phyloP scores from a whole-genome alignment of 2,329 filamentous ascomycete genomes.

The Fusarium drepaniforme region DNA sequence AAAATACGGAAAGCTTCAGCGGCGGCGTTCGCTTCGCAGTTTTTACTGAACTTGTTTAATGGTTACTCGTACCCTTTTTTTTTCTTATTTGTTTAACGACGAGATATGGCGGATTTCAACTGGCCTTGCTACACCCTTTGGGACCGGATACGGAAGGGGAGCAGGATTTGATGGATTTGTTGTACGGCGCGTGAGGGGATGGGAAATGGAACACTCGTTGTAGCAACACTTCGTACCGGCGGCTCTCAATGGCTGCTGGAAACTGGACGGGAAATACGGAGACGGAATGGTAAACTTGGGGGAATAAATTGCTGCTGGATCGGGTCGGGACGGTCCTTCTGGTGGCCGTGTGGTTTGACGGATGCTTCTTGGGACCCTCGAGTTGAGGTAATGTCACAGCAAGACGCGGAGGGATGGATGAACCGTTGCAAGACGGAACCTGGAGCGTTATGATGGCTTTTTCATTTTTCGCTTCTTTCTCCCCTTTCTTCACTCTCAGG shows the following conservation, averaged over 20 bases:
- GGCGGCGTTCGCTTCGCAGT: constrained; percentile 36
- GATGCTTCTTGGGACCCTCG: not conserved
- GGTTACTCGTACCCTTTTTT: constrained; percentile 22
- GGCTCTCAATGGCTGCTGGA: constrained; percentile 12
- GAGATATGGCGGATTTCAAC: constrained; percentile 29
- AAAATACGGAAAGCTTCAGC: constrained; percentile 32
- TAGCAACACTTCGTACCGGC: constrained; percentile 8
- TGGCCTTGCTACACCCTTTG: constrained; percentile 36
- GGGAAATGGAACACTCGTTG: constrained; percentile 32
- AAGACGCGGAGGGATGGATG: constrained; percentile 18
- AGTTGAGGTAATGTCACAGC: constrained; percentile 37
- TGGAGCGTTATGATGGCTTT: constrained; percentile 30
- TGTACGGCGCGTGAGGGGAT: constrained; percentile 29
- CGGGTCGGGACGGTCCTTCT: not conserved
- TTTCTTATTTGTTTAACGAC: constrained; percentile 27
- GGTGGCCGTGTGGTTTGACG: not conserved
- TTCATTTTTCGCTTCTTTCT: constrained; percentile 34
- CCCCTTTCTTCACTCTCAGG: constrained; percentile 15
- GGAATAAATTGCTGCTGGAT: constrained; percentile 14
- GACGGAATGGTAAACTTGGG: constrained; percentile 1
- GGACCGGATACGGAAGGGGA: constrained; percentile 32
- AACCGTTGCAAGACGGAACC: constrained; percentile 27
- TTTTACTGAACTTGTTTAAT: constrained; percentile 43
- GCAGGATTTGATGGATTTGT: constrained; percentile 19
- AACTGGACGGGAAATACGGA: constrained; percentile 18